Evolutionary conservation across 2,329 filamentous ascomycete species (phyloP), one percentile per base, ranked within the genome.

Genomic region (Keithomyces neogunnii): DNA sequence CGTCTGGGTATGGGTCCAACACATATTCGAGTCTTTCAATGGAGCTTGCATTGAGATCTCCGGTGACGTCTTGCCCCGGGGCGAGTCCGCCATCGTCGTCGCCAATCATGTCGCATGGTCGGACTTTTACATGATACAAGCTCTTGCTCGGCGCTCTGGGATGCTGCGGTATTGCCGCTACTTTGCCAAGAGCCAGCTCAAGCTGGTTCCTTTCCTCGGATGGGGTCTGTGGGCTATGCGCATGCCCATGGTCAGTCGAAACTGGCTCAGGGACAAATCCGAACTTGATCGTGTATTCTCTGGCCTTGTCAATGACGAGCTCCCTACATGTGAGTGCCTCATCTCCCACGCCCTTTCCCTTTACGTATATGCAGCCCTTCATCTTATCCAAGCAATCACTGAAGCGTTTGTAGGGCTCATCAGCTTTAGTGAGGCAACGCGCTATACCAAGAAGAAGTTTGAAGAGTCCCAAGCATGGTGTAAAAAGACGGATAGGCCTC

Each of bases 201-300:
- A 73, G 53, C 71, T 73, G 66, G 76, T 84, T 10, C 81, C 80
- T 4, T 77, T 85, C 53, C 69, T 84, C 6, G 80, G 81, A 19
- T 84, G 80, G 81, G 81, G 79, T 2, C 68, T 84, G 35, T 82
- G 79, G 80, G 80, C 76, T 3, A 81, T 84, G 72, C 78, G 80
- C 2, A 82, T 84, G 78, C 81, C 80, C 5, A 71, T 84, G 65
- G 78, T 84, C 28, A 81, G 73, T 59, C 69, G 81, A 49, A 76
- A 78, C 50, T 84, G 81, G 80, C 71, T 74, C 57, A 70, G 69
- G 53, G 80, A 85, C 62, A 70, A 73, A 59, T 63, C 62, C 13
- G 80, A 84, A 64, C 70, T 85, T 57, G 72, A 78, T 47, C 69
- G 73, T 30, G 76, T 83, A 9, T 84, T 85, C 59, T 59, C 68